phyloP scores from a whole-genome alignment of 805 yeast species.

The Isabelozyma pseudorhagii region DNA sequence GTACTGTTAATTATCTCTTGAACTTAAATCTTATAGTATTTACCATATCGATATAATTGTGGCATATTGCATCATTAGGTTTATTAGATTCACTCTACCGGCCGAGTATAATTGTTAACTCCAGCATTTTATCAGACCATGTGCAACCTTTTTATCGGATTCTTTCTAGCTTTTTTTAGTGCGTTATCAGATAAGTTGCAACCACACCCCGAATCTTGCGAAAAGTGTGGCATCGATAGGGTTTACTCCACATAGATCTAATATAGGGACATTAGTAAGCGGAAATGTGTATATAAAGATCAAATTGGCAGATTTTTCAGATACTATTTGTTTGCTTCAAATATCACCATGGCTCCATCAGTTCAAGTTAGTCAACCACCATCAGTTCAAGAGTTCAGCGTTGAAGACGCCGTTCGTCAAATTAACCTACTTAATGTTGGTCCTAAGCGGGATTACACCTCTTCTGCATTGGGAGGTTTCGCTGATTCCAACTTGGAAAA shows the following conservation, averaged over 20 bases:
- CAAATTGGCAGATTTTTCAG: not conserved
- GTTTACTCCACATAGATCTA: too few species aligned
- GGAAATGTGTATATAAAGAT: not conserved
- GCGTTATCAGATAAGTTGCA: not conserved
- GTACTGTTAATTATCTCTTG: conserved; percentile 19
- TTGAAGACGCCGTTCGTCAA: not conserved
- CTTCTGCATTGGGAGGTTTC: not conserved
- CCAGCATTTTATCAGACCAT: not conserved
- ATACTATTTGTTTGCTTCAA: not conserved
- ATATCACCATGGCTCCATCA: not conserved
- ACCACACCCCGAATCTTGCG: not conserved
- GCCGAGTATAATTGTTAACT: too few species aligned
- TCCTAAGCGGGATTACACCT: not conserved
- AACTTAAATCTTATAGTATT: too few species aligned
- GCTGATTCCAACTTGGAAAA: not conserved
- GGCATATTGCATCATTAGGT: too few species aligned
- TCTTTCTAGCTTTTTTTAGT: not conserved
- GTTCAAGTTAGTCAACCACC: not conserved
- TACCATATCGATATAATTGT: too few species aligned
- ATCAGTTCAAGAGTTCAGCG: not conserved
- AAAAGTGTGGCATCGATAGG: not conserved
- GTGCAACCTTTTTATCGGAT: not conserved
- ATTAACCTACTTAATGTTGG: not conserved
- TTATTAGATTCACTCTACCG: too few species aligned
- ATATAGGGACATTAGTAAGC: not conserved